These are phyloP conservation scores for Discostella stelligeroides DNA, from an alignment of 108 stramenopile genomes.

Conservation along the genomic window DNA sequence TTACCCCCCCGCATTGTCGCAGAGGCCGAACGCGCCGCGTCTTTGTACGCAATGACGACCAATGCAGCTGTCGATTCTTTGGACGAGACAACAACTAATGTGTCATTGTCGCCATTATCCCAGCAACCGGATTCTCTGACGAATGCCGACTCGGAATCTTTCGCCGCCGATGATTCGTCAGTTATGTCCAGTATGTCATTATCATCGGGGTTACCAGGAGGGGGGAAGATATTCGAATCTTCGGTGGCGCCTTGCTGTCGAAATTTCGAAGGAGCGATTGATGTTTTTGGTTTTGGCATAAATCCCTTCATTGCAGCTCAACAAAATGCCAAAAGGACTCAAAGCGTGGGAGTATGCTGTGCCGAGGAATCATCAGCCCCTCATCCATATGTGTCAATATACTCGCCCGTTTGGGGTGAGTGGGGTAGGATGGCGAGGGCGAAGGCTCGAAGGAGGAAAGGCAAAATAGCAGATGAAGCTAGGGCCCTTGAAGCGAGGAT, in stretches of 20 bases:
- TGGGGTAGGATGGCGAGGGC: slow-evolving; percentile 39
- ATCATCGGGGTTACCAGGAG: slow-evolving; percentile 14
- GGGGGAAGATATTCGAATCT: slow-evolving; percentile 29
- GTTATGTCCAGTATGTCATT: slow-evolving; percentile 16
- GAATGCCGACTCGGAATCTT: slow-evolving; percentile 4
- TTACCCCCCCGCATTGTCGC: slow-evolving; percentile 72
- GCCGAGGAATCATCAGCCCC: slow-evolving; percentile 23
- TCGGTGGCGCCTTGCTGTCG: slow-evolving; percentile 45
- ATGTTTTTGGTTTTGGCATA: slow-evolving; percentile 77
- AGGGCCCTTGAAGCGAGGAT: background rate
- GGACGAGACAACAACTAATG: background rate
- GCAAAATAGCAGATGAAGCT: slow-evolving; percentile 8
- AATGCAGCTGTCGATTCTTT: background rate
- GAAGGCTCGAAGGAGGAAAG: slow-evolving; percentile 34
- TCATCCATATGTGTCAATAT: slow-evolving; percentile 57
- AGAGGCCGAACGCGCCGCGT: slow-evolving; percentile 53
- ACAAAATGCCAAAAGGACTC: background rate
- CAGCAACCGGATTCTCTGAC: background rate
- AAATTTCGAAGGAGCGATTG: slow-evolving; percentile 77
- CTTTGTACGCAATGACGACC: slow-evolving; percentile 1
- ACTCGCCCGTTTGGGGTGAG: slow-evolving; percentile 67
- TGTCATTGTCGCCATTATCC: background rate
- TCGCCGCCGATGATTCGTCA: slow-evolving; percentile 21
- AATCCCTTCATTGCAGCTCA: slow-evolving; percentile 38
- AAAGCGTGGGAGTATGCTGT: background rate